These are phyloP conservation scores for Arachis stenosperma DNA, from an alignment of 306 rosid species.

Conservation along the genomic window DNA sequence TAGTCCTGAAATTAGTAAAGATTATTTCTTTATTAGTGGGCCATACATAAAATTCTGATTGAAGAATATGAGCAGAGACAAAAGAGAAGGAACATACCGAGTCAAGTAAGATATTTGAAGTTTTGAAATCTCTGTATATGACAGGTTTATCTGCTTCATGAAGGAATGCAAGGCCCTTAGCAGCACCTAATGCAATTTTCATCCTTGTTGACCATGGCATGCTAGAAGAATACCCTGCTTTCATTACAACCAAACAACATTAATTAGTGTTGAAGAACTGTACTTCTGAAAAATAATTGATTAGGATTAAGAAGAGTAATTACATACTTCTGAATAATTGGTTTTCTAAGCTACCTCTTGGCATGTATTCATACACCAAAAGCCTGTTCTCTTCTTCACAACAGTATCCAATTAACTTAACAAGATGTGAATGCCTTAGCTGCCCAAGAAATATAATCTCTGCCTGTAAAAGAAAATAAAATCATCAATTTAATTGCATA, in stretches of 20 bases:
- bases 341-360: conserved; percentile 77
- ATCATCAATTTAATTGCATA: too few relatives aligned
- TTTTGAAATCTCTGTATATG: conserved; percentile 80
- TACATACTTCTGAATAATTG: conserved; percentile 71
- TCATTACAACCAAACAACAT: conserved; percentile 1
- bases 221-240: conserved; percentile 64
- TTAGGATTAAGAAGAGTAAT: conserved; percentile 8
- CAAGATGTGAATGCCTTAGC: conserved; percentile 77
- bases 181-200: conserved; percentile 82
- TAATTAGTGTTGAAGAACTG: too few relatives aligned
- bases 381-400: conserved; percentile 77
- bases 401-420: conserved; percentile 78
- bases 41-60: too few relatives aligned
- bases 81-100: conserved; percentile 55
- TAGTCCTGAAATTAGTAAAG: conserved; percentile 52
- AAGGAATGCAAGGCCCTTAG: conserved; percentile 77
- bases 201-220: conserved; percentile 80
- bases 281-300: too few relatives aligned
- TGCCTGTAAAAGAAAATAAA: conserved; percentile 48
- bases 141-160: conserved; percentile 82
- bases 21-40: neutral
- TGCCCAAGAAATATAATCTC: conserved; percentile 86
- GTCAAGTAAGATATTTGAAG: conserved; percentile 78
- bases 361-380: conserved; percentile 75
- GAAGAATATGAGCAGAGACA: neutral